Conservation (phyloP, 2,329 filamentous ascomycete genomes). For the Rutstroemia sp. region DNA sequence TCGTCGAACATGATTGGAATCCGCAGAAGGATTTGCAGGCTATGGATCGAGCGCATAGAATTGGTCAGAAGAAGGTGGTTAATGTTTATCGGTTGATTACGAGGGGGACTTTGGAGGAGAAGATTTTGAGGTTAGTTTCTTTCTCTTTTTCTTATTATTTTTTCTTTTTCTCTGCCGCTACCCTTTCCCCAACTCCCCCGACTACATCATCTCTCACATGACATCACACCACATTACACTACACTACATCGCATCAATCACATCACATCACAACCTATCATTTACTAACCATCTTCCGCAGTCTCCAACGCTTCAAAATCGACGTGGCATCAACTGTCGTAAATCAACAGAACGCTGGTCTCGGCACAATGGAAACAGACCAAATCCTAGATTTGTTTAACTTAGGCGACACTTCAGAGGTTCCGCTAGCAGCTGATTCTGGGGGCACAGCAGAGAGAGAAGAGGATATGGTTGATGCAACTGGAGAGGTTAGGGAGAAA, state of each 20-base stretch:
- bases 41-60: constrained; percentile 97
- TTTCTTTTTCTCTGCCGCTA: not conserved
- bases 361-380: constrained; percentile 92
- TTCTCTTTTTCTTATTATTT: not conserved
- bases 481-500: constrained; percentile 84
- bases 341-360: constrained; percentile 94
- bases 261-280: not conserved
- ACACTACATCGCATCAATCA: too few relatives aligned
- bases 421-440: constrained; percentile 50
- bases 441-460: constrained; percentile 54
- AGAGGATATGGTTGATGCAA: constrained; percentile 89
- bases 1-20: constrained; percentile 99
- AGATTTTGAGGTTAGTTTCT: constrained; percentile 68
- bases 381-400: constrained; percentile 97
- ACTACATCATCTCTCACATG: not conserved
- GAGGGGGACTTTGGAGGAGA: constrained; percentile 91
- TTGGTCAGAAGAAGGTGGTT: constrained; percentile 99
- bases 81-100: constrained; percentile 98
- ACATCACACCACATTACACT: not conserved
- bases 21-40: constrained; percentile 97
- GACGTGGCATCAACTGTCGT: constrained; percentile 97
- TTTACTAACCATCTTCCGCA: constrained; percentile 31
- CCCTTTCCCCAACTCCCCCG: not conserved
- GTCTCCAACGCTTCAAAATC: constrained; percentile 97
- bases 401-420: constrained; percentile 69